Conservation (phyloP, 1,284 basidiomycete species). For the Heterobasidion occidentale region DNA sequence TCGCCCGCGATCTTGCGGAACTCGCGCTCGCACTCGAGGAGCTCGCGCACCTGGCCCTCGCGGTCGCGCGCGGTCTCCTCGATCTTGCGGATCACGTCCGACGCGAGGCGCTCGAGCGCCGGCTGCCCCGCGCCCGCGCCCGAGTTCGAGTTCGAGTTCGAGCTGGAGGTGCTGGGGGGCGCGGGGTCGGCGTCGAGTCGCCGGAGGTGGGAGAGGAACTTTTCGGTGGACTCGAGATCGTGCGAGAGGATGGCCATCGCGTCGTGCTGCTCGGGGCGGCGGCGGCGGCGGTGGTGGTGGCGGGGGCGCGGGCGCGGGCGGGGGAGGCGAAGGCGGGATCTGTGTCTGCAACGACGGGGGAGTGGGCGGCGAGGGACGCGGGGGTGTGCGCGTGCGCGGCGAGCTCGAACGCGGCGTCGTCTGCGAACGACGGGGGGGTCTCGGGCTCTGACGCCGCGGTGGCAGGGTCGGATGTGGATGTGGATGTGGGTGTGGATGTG, state of each 20-base stretch:
- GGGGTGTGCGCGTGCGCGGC: background rate
- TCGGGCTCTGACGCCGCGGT: background rate
- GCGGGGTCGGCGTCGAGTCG: constrained; percentile 49
- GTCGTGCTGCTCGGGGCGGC: constrained; percentile 41
- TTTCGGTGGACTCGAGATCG: constrained; percentile 69
- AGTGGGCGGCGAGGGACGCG: background rate
- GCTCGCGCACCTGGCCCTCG: constrained; percentile 68
- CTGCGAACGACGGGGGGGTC: constrained; percentile 15
- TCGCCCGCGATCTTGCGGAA: constrained; percentile 69
- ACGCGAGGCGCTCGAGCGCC: constrained; percentile 59
- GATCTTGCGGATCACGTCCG: constrained; percentile 66
- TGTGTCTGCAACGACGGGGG: constrained; percentile 9
- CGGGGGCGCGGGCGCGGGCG: constrained; percentile 21
- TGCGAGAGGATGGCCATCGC: constrained; percentile 63
- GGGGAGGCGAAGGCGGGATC: constrained; percentile 41
- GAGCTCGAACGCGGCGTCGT: constrained; percentile 8
- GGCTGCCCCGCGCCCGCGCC: constrained; percentile 29
- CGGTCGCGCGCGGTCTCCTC: constrained; percentile 68
- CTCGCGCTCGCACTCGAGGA: constrained; percentile 71
- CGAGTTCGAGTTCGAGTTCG: background rate
- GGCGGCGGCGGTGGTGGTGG: constrained; percentile 25
- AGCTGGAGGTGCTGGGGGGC: background rate
- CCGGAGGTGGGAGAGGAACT: constrained; percentile 64
- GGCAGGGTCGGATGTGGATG: background rate
- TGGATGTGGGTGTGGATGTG: too few relatives aligned